A percentile compares a stretch with the other conserved stretches of the same genome.
Conservation (phyloP, 306 rosid species). For the Quercus dentata region DNA sequence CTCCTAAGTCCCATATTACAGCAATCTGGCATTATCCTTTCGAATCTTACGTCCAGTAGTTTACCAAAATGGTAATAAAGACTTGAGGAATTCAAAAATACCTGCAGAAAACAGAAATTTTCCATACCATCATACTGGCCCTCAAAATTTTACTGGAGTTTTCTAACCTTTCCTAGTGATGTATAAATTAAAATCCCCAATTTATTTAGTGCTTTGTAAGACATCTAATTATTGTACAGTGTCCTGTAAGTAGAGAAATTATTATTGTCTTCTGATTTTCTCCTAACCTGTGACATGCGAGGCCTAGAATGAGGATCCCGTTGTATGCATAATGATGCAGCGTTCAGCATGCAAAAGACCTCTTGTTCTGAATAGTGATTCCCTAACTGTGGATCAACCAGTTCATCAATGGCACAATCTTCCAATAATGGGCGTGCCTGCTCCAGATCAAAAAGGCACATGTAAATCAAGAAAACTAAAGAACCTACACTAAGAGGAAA, state of each 20-base stretch:
- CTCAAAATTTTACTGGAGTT: too few species aligned
- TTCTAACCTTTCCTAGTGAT: too few species aligned
- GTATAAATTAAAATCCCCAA: too few species aligned
- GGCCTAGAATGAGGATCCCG: slow-evolving; percentile 91
- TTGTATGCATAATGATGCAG: slow-evolving; percentile 87
- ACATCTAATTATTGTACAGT: too few species aligned
- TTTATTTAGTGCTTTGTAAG: too few species aligned
- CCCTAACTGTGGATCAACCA: slow-evolving; percentile 84
- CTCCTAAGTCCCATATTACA: neutral
- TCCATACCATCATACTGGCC: neutral
- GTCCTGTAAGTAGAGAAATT: neutral
- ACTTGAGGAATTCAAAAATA: neutral
- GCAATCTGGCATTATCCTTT: too few species aligned
- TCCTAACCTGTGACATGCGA: slow-evolving; percentile 90
- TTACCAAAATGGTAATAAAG: too few species aligned
- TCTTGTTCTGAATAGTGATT: slow-evolving; percentile 67
- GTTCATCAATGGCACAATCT: slow-evolving; percentile 75
- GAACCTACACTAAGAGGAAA: neutral
- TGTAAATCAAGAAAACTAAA: slow-evolving; percentile 3
- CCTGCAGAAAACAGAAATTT: neutral
- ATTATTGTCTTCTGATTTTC: neutral
- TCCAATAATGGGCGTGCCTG: slow-evolving; percentile 91
- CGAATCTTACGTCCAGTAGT: too few species aligned
- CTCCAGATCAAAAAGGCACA: slow-evolving; percentile 16
- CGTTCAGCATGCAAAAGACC: slow-evolving; percentile 87